A percentile compares a stretch with the other conserved stretches of the same genome.
phyloP scores from a whole-genome alignment of 495 filamentous ascomycete genomes.

The Podospora tetraspora region DNA sequence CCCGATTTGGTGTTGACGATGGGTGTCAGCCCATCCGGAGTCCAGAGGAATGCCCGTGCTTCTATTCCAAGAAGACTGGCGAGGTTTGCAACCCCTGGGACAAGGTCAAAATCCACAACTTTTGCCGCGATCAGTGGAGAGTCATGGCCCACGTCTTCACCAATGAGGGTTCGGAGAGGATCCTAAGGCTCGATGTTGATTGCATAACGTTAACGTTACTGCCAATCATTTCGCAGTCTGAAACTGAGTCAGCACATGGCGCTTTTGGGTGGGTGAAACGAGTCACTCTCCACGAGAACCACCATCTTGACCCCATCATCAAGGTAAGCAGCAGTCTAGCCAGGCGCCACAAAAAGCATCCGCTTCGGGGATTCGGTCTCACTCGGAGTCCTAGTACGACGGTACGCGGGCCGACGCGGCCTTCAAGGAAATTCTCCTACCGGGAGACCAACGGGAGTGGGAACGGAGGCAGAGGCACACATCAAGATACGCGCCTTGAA shows the following conservation, averaged over 20 bases:
- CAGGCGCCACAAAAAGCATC: not conserved
- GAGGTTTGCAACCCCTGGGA: not conserved
- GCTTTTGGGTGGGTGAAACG: constrained; percentile 7
- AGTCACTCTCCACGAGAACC: constrained; percentile 4
- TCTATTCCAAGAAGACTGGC: not conserved
- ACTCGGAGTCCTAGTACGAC: not conserved
- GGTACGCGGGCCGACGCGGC: not conserved
- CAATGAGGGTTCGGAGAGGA: not conserved
- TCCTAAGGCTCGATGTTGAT: not conserved
- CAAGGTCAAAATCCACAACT: not conserved
- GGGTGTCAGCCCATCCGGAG: not conserved
- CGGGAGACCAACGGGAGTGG: not conserved
- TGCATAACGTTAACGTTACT: too few species aligned
- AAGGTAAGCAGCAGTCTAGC: not conserved
- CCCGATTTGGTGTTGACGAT: not conserved
- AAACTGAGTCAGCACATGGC: not conserved
- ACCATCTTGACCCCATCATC: not conserved
- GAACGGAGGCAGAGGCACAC: constrained; percentile 3
- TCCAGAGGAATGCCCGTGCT: not conserved
- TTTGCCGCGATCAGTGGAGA: not conserved
- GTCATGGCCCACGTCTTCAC: not conserved
- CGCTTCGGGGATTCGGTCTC: not conserved
- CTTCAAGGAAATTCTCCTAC: not conserved
- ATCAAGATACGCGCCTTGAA: not conserved
- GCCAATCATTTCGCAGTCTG: not conserved